Evolutionary conservation across 108 stramenopile genomes (phyloP).

Genomic region (Seminavis robusta): DNA sequence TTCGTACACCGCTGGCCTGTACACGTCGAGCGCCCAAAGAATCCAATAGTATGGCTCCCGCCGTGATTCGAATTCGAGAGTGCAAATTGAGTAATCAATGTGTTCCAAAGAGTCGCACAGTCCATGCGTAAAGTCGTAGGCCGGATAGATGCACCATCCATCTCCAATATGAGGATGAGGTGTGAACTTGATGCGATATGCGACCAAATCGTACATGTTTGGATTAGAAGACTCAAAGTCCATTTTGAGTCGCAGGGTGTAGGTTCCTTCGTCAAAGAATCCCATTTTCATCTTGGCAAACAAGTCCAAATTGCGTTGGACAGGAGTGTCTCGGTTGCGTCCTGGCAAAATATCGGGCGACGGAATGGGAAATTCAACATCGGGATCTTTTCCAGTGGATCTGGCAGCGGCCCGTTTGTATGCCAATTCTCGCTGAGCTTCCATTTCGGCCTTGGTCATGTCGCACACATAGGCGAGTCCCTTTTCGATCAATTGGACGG

Average conservation of each 20-base stretch:
- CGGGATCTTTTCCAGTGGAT: conserved; percentile 67
- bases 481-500: conserved; percentile 81
- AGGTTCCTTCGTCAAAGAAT: conserved; percentile 85
- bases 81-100: conserved; percentile 98
- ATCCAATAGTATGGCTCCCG: conserved; percentile 99
- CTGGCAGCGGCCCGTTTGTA: conserved; percentile 64
- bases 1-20: conserved; percentile 92
- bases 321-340: conserved; percentile 84
- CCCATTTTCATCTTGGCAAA: conserved; percentile 95
- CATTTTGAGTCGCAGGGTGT: conserved; percentile 97
- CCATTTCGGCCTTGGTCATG: conserved; percentile 94
- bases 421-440: conserved; percentile 88
- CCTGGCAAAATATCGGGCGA: conserved; percentile 71
- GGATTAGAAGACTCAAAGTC: conserved; percentile 94
- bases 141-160: conserved; percentile 98
- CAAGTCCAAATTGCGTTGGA: conserved; percentile 86
- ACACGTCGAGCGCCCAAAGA: conserved; percentile 93
- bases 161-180: conserved; percentile 95
- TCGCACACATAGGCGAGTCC: conserved; percentile 98
- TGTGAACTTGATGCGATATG: conserved; percentile 95
- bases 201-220: conserved; percentile 95
- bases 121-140: conserved; percentile 98
- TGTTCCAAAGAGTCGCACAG: conserved; percentile 96
- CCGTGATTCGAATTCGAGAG: conserved; percentile 97
- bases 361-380: conserved; percentile 66